Base-by-base conservation (phyloP, 495 filamentous ascomycete genomes). In the Penicillium alfredii region DNA sequence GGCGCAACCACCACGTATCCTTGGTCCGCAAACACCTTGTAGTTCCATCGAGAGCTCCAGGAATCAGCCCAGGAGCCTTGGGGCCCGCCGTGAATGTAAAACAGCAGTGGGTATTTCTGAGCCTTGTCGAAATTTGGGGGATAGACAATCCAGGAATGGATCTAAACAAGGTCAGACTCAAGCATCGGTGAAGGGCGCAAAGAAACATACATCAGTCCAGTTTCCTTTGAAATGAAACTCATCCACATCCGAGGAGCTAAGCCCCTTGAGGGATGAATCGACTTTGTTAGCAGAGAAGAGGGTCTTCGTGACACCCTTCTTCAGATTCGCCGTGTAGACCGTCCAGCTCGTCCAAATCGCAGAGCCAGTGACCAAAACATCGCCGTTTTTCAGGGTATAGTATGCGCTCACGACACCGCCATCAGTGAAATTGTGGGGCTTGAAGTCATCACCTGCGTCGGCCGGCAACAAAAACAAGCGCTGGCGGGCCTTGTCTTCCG, bases 1-100 rank as follows among this genome's bases (percentile, higher is more conserved):
- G 72, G 72, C 2, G 64, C 63, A 30, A 76, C 55, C 14, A 76
- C 73, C 27, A 77, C 63, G 41, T 76, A 77, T 26, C 72, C 73
- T 50, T 77, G 72, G 35, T 77, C 73, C 10, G 73, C 73, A 39
- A 66, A 75, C 31, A 71, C 63, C 36, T 69, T 70, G 19, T 53
- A 58, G 43, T 75, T 76, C 68, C 69, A 76, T 2, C 69, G 53
- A 4, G 51, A 67, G 36, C 58, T 66, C 73, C 73, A 77, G 12
- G 53, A 61, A 47, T 76, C 62, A 10, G 36, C 46, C 63, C 67
- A 72, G 9, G 64, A 56, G 19, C 65, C 56, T 48, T 76, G 72
- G 10, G 73, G 73, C 9, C 72, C 72, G 35, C 72, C 71, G 44
- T 77, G 73, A 30, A 77, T 61, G 31, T 64, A 65, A 49, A 64